Percentiles rank a stretch among this genome's conserved stretches.
phyloP scores from a whole-genome alignment of 306 rosid species.

The Quercus bicolor region DNA sequence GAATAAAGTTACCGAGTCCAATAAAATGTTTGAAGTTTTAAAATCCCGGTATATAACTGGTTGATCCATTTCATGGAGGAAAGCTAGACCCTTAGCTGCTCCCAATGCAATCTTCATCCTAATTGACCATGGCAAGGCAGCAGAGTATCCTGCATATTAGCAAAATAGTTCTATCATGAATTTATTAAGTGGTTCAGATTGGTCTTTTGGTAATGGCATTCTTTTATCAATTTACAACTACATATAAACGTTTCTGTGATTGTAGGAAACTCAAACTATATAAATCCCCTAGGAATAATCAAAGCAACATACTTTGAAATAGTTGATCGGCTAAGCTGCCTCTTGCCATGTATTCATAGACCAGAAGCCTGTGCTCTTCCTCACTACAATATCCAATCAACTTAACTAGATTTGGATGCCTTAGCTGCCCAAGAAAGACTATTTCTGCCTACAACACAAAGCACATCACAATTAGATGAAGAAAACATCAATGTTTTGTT shows the following conservation, averaged over 20 bases:
- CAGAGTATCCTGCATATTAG: constrained; percentile 49
- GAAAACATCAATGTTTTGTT: too few species aligned
- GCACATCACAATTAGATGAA: neutral
- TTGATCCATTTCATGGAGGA: constrained; percentile 70
- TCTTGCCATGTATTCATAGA: constrained; percentile 71
- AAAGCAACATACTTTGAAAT: constrained; percentile 53
- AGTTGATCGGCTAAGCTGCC: constrained; percentile 74
- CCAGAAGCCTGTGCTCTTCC: constrained; percentile 70
- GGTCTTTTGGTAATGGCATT: too few species aligned
- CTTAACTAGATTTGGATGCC: constrained; percentile 76
- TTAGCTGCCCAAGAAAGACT: constrained; percentile 77
- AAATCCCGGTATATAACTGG: constrained; percentile 87
- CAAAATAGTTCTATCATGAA: too few species aligned
- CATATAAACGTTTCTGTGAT: too few species aligned
- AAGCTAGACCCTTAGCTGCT: constrained; percentile 72
- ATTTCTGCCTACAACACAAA: constrained; percentile 56
- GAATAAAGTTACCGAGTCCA: constrained; percentile 51
- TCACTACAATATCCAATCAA: constrained; percentile 74
- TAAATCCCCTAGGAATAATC: neutral
- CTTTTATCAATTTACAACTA: too few species aligned
- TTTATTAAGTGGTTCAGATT: too few species aligned
- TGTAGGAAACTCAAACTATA: too few species aligned
- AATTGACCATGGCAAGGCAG: constrained; percentile 67
- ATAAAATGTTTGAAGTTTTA: constrained; percentile 72
- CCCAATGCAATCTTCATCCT: constrained; percentile 80